These are phyloP conservation scores for Phenoliferia sp. DNA, from an alignment of 1,284 basidiomycete species.

Conservation along the genomic window DNA sequence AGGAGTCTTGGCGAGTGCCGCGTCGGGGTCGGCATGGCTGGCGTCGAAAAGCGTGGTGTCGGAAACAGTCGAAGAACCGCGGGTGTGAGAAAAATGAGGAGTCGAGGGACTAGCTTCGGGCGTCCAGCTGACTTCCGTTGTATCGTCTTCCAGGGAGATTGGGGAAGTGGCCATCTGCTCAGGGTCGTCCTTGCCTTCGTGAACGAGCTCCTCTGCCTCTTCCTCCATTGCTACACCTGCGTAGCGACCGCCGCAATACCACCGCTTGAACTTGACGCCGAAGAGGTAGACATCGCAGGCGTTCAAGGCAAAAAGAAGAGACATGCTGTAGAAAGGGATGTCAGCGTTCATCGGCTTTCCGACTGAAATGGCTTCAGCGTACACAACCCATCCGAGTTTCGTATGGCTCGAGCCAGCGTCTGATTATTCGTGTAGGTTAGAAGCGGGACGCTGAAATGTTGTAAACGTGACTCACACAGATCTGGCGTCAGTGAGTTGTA, in stretches of 20 bases:
- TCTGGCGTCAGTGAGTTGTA: slow-evolving; percentile 1
- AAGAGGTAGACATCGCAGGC: slow-evolving; percentile 56
- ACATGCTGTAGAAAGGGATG: slow-evolving; percentile 60
- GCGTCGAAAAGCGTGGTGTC: slow-evolving; percentile 27
- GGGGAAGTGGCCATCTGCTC: slow-evolving; percentile 4
- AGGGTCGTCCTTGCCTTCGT: slow-evolving; percentile 27
- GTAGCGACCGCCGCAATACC: background rate
- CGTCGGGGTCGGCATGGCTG: slow-evolving; percentile 16
- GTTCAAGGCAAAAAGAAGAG: slow-evolving; percentile 56
- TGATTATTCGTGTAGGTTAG: background rate
- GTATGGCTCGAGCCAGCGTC: background rate
- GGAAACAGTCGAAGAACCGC: slow-evolving; percentile 21
- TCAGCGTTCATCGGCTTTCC: slow-evolving; percentile 58
- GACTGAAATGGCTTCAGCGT: slow-evolving; percentile 49
- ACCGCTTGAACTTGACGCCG: slow-evolving; percentile 9
- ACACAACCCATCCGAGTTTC: background rate
- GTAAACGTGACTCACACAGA: background rate
- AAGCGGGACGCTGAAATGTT: too few relatives aligned
- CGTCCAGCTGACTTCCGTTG: slow-evolving; percentile 9
- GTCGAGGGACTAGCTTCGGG: slow-evolving; percentile 43
- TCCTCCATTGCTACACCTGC: background rate
- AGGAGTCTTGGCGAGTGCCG: background rate
- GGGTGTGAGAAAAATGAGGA: slow-evolving; percentile 8
- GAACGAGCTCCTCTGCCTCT: slow-evolving; percentile 12
- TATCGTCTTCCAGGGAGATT: slow-evolving; percentile 13